Conservation (phyloP, 2,329 filamentous ascomycete genomes). For the Ophiostoma sp. region DNA sequence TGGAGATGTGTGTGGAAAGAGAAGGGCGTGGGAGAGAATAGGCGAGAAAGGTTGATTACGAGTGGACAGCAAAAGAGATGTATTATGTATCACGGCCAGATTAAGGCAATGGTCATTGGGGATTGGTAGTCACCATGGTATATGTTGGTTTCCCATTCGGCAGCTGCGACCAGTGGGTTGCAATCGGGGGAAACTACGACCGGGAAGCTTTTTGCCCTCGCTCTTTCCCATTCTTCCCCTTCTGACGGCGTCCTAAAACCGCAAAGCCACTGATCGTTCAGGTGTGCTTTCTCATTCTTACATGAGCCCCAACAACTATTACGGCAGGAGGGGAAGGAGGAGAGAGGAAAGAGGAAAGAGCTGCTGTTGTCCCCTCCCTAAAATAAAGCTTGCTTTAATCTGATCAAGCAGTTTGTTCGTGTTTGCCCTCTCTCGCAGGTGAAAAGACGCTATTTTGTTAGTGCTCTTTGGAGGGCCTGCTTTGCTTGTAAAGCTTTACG, state of each 20-base stretch:
- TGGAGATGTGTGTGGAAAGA: background rate
- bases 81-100: conserved; percentile 1
- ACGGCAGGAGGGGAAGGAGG: background rate
- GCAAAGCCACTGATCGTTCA: background rate
- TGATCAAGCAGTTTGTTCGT: background rate
- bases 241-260: background rate
- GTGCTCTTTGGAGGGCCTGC: background rate
- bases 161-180: background rate
- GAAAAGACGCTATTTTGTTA: background rate
- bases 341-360: background rate
- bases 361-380: background rate
- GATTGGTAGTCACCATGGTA: background rate
- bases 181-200: background rate
- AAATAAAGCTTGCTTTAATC: background rate
- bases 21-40: background rate
- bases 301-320: conserved; percentile 14
- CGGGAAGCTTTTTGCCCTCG: too few species aligned
- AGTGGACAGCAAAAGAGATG: background rate
- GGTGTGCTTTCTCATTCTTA: conserved; percentile 14
- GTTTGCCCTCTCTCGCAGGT: background rate
- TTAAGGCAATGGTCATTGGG: background rate
- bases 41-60: background rate
- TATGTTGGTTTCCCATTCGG: background rate
- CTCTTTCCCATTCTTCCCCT: background rate
- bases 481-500: conserved; percentile 9